Conservation (phyloP, 2,329 filamentous ascomycete genomes). For the Cladobotryum mycophilum region DNA sequence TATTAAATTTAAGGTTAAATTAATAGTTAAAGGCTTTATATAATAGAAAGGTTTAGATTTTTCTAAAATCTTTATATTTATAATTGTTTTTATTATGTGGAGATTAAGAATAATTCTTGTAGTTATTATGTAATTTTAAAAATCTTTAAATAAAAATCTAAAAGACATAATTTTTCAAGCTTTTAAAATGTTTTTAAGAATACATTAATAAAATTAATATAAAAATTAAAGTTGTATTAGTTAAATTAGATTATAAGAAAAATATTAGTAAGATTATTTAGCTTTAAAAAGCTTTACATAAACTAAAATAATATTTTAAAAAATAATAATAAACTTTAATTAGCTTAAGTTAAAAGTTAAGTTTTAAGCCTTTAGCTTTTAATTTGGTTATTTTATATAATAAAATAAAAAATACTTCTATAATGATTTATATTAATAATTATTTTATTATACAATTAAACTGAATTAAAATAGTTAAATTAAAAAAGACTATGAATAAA, state of each 20-base stretch:
- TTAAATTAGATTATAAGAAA: neutral
- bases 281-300: neutral
- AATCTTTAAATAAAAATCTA: neutral
- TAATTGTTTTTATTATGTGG: neutral
- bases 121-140: neutral
- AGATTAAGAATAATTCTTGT: neutral
- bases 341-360: neutral
- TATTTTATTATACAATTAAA: neutral
- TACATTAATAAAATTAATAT: neutral
- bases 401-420: neutral
- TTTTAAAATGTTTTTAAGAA: conserved; percentile 8
- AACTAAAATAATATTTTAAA: neutral
- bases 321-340: conserved; percentile 3
- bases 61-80: neutral
- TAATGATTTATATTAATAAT: neutral
- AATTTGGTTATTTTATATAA: neutral
- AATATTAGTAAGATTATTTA: neutral
- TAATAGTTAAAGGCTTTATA: neutral
- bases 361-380: neutral
- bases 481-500: conserved; percentile 1
- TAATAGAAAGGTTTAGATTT: neutral
- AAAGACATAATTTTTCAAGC: neutral
- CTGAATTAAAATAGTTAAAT: neutral
- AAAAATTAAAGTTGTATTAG: neutral
- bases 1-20: neutral